Evolutionary conservation across 441 rosid species (phyloP).

Genomic region (Syzygium syzygioides): DNA sequence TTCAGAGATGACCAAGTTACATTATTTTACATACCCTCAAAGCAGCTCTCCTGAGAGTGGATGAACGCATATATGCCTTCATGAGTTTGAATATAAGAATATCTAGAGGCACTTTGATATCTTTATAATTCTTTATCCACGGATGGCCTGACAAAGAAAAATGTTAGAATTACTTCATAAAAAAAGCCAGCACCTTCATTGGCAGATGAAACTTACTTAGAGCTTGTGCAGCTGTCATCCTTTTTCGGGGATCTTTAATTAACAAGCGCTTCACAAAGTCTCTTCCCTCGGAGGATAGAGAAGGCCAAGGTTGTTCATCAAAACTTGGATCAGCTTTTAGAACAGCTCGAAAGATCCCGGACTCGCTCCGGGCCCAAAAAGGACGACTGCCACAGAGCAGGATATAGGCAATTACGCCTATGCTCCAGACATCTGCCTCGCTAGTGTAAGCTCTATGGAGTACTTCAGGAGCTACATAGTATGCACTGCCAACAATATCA

Average conservation of each 20-base stretch:
- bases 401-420: conserved; percentile 11
- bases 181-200: background rate
- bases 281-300: conserved; percentile 5
- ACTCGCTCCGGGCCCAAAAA: conserved; percentile 15
- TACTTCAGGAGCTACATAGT: conserved; percentile 14
- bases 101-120: conserved; percentile 5
- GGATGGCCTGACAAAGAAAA: conserved; percentile 1
- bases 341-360: conserved; percentile 14
- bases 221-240: conserved; percentile 16
- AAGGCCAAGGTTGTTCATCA: conserved; percentile 8
- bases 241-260: conserved; percentile 11
- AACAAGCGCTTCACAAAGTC: conserved; percentile 10
- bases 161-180: background rate
- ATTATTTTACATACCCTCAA: background rate
- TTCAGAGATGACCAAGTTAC: background rate
- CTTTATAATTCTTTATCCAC: conserved; percentile 5
- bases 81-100: conserved; percentile 5
- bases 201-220: conserved; percentile 1
- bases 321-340: conserved; percentile 11
- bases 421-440: conserved; percentile 13
- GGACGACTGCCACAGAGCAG: conserved; percentile 15
- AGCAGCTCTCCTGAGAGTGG: conserved; percentile 7
- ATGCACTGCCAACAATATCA: conserved; percentile 11
- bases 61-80: conserved; percentile 10
- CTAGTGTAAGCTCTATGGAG: conserved; percentile 10